Percentiles rank a stretch among this genome's conserved stretches.
Evolutionary conservation across 1,284 basidiomycete genomes (phyloP).

Genomic region (Rhizopogon hawkerae): DNA sequence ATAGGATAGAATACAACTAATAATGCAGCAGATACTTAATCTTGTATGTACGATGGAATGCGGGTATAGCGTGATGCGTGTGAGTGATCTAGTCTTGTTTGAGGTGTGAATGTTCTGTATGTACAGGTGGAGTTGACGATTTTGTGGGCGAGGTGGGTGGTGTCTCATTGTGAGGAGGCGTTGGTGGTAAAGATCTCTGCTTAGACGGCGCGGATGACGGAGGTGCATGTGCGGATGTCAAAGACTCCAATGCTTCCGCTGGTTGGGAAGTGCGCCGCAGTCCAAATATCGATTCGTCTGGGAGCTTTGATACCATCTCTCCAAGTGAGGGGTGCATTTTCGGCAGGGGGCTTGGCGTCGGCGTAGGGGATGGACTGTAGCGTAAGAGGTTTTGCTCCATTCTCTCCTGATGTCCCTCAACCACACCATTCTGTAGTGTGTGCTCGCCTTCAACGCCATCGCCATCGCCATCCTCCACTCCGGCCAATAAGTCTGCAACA

Average conservation of each 20-base stretch:
- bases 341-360: neutral
- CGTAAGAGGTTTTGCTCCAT: conserved; percentile 6
- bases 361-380: neutral
- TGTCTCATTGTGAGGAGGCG: neutral
- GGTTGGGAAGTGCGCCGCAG: neutral
- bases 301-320: neutral
- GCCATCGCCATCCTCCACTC: conserved; percentile 52
- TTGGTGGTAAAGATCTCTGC: neutral
- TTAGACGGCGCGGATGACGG: neutral
- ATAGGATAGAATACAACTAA: neutral
- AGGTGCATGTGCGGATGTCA: neutral
- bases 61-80: neutral
- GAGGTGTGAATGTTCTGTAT: neutral
- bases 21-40: neutral
- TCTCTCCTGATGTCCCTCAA: conserved; percentile 13
- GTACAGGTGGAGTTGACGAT: neutral
- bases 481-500: conserved; percentile 63
- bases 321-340: conserved; percentile 1
- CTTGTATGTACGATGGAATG: neutral
- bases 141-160: neutral
- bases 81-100: neutral
- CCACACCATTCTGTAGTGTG: conserved; percentile 14
- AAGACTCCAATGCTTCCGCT: neutral
- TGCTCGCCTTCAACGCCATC: conserved; percentile 19
- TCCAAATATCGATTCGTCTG: neutral